Conservation (phyloP, 345 rosid genomes). For the Eutrema heterophyllum region DNA sequence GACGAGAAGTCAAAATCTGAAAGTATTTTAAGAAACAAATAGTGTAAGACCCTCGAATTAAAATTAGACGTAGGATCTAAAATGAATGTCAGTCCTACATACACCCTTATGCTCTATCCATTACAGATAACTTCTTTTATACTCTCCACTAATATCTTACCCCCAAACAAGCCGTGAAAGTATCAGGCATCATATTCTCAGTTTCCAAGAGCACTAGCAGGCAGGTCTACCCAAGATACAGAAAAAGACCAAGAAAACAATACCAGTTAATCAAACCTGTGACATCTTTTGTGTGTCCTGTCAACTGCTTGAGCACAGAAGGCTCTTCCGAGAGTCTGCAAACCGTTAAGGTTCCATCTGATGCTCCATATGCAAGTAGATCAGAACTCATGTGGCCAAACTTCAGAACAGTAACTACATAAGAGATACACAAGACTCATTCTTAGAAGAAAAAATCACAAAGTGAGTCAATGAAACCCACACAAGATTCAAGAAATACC, state of each 20-base stretch:
- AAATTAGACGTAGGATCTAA: neutral
- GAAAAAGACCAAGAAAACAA: conserved; percentile 41
- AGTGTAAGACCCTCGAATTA: neutral
- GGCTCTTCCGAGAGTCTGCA: conserved; percentile 79
- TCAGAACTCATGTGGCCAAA: conserved; percentile 97
- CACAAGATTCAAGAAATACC: conserved; percentile 38
- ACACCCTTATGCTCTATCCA: neutral
- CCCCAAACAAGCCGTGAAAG: neutral
- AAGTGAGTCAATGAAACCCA: neutral
- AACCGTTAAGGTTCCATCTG: conserved; percentile 88
- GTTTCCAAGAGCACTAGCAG: conserved; percentile 4
- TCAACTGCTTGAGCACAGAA: conserved; percentile 53
- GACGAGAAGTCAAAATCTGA: conserved; percentile 99
- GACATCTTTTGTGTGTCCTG: conserved; percentile 89
- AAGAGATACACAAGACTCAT: conserved; percentile 20
- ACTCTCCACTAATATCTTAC: neutral
- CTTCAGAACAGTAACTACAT: conserved; percentile 86
- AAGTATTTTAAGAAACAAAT: conserved; percentile 22
- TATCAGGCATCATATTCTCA: neutral
- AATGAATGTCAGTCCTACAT: neutral
- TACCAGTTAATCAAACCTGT: conserved; percentile 96
- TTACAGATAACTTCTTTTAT: neutral
- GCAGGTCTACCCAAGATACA: conserved; percentile 20
- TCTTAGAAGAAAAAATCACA: neutral
- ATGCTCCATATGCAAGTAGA: conserved; percentile 90